phyloP scores from a whole-genome alignment of 352 stramenopile species.

The Pythium pyrilobum region DNA sequence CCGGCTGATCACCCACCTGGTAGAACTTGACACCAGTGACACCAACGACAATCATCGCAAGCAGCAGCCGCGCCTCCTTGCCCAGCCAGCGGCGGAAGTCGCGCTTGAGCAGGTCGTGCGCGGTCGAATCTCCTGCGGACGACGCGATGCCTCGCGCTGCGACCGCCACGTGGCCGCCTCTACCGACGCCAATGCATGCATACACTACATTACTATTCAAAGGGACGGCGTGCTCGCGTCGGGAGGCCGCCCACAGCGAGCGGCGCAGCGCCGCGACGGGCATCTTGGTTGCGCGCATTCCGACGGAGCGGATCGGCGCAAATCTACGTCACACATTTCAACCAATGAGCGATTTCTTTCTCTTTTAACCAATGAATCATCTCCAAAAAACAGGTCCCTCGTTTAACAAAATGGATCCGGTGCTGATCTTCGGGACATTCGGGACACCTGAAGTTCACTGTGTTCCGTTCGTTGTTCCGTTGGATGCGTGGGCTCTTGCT shows the following conservation, averaged over 20 bases:
- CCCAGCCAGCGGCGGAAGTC: constrained; percentile 63
- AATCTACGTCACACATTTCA: constrained; percentile 2
- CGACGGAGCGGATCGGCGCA: not conserved
- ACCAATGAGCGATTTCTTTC: not conserved
- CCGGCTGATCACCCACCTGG: constrained; percentile 27
- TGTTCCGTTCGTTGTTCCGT: constrained; percentile 12
- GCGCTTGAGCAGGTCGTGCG: constrained; percentile 45
- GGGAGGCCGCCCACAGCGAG: not conserved
- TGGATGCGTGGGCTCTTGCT: not conserved
- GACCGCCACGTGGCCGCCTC: too few relatives aligned
- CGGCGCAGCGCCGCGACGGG: not conserved
- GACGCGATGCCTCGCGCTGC: not conserved
- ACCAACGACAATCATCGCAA: constrained; percentile 37
- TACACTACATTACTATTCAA: not conserved
- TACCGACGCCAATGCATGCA: not conserved
- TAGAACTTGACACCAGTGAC: constrained; percentile 61
- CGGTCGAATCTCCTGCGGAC: not conserved
- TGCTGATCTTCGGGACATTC: constrained; percentile 10
- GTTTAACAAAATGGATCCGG: not conserved
- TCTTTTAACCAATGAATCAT: constrained; percentile 6
- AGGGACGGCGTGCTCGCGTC: not conserved
- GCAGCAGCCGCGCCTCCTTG: constrained; percentile 44
- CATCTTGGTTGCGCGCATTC: not conserved
- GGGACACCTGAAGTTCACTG: constrained; percentile 9
- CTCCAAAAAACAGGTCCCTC: not conserved